A percentile compares a stretch with the other conserved stretches of the same genome.
Evolutionary conservation across 768 basidiomycete genomes (phyloP).

Genomic region (Gautieria morchelliformis): DNA sequence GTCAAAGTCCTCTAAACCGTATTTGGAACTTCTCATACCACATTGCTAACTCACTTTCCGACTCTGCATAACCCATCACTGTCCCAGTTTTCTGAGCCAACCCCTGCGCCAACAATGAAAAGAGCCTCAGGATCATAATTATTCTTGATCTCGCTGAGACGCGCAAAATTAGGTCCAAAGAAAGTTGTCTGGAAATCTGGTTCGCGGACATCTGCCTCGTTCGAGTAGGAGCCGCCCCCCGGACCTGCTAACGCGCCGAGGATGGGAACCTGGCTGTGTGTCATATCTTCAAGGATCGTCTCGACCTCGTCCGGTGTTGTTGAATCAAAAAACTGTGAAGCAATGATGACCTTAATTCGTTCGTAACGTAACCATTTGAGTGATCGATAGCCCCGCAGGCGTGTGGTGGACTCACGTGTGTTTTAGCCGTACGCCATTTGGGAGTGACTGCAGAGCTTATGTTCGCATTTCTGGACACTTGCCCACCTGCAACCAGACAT

Average conservation of each 20-base stretch:
- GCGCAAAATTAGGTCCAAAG: conserved; percentile 26
- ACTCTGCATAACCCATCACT: not conserved
- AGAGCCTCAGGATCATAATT: conserved; percentile 25
- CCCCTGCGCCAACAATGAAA: conserved; percentile 24
- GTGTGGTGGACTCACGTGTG: conserved; percentile 28
- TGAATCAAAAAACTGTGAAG: not conserved
- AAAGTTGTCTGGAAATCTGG: conserved; percentile 23
- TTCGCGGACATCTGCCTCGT: conserved; percentile 26
- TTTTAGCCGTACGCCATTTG: conserved; percentile 29
- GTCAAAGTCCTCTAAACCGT: too few species aligned
- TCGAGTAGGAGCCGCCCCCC: conserved; percentile 24
- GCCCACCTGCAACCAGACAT: conserved; percentile 8
- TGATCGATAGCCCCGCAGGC: conserved; percentile 17
- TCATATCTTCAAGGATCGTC: conserved; percentile 16
- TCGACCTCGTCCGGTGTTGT: conserved; percentile 9
- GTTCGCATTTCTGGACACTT: conserved; percentile 17
- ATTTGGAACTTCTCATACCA: too few species aligned
- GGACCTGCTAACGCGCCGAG: conserved; percentile 16
- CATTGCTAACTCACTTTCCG: too few species aligned
- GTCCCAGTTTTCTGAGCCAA: conserved; percentile 27
- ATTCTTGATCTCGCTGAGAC: conserved; percentile 21
- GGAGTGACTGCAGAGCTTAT: conserved; percentile 26
- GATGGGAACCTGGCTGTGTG: conserved; percentile 17
- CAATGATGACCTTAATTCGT: not conserved
- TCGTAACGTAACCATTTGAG: not conserved